Evolutionary conservation across 805 yeast species (phyloP).

Genomic region (Groenewaldozyma salmanticensis): DNA sequence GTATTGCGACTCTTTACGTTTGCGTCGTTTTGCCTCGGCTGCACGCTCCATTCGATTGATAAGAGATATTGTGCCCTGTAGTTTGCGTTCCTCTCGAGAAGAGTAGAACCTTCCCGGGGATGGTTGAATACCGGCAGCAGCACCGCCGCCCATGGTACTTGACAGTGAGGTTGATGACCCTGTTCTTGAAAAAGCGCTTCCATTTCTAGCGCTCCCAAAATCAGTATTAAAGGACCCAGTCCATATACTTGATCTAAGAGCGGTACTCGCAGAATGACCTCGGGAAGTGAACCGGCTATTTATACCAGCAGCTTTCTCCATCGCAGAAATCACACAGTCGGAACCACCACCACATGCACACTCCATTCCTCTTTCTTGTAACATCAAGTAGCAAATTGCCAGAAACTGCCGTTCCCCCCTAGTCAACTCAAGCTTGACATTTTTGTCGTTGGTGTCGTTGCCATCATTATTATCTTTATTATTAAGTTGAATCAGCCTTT

Average conservation of each 20-base stretch:
- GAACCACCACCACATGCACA: slow-evolving; percentile 21
- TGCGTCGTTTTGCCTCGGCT: slow-evolving; percentile 1
- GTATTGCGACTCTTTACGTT: not conserved
- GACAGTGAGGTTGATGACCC: slow-evolving; percentile 4
- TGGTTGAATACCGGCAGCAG: slow-evolving; percentile 4
- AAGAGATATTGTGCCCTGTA: slow-evolving; percentile 17
- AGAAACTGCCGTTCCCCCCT: slow-evolving; percentile 16
- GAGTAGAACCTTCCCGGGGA: slow-evolving; percentile 11
- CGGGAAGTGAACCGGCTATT: slow-evolving; percentile 2
- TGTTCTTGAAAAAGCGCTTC: not conserved
- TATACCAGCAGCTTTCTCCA: slow-evolving; percentile 16
- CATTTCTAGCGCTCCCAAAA: not conserved
- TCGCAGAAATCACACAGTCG: slow-evolving; percentile 16
- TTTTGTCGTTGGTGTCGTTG: slow-evolving; percentile 4
- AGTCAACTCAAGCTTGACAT: slow-evolving; percentile 7
- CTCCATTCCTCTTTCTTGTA: slow-evolving; percentile 21
- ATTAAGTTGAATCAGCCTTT: slow-evolving; percentile 38
- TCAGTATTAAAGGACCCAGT: too few species aligned
- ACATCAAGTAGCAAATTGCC: slow-evolving; percentile 10
- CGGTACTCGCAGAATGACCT: slow-evolving; percentile 1
- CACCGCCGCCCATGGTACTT: not conserved
- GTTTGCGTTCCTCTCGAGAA: slow-evolving; percentile 22
- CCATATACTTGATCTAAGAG: not conserved
- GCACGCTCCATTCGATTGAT: slow-evolving; percentile 16
- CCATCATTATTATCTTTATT: slow-evolving; percentile 18